Evolutionary conservation across 2,329 filamentous ascomycete genomes (phyloP), one percentile per base, ranked within the genome.

Genomic region (Nemania sp.): DNA sequence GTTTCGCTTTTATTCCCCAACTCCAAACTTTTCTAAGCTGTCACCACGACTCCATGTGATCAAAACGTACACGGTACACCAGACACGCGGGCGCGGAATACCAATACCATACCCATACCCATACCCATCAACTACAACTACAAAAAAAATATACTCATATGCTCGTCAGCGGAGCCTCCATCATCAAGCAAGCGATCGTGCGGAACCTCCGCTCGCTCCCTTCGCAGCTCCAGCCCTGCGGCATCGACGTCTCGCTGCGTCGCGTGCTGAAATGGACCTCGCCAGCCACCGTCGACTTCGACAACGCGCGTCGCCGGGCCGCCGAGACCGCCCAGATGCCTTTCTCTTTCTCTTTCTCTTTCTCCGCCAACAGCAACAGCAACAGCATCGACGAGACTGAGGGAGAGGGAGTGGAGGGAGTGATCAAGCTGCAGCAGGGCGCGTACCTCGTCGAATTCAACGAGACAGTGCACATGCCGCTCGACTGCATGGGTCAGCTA

Each of bases 361-460:
- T n/a, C n/a, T n/a, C n/a, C n/a, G n/a, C n/a, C n/a, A n/a, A n/a
- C n/a, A n/a, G n/a, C n/a, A n/a, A n/a, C n/a, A n/a, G n/a, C n/a
- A n/a, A 8, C 14, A 33, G 40, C 17, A 9, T 24, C 20, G 9
- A n/a, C 36, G 9, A 24, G 26, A 34, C 19, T 5, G n/a, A 24
- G 6, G n/a, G n/a, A n/a, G n/a, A n/a, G n/a, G n/a, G n/a, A n/a
- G n/a, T n/a, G n/a, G n/a, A n/a, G n/a, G n/a, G n/a, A n/a, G n/a
- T n/a, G 14, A 24, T 41, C 24, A 33, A 17, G n/a, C 36, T 49
- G 19, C 24, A 15, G 5, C 45, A 30, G 17, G 45, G 45, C 12
- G 45, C 45, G 23, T 48, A 48, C 20, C 37, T 49, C 5, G 36
- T 41, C 19, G 36, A 49, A 28, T 49, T 49, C 28, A 49, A 49